phyloP scores from a whole-genome alignment of 2,329 filamentous ascomycete species.

The Colletotrichum tamarilloi region DNA sequence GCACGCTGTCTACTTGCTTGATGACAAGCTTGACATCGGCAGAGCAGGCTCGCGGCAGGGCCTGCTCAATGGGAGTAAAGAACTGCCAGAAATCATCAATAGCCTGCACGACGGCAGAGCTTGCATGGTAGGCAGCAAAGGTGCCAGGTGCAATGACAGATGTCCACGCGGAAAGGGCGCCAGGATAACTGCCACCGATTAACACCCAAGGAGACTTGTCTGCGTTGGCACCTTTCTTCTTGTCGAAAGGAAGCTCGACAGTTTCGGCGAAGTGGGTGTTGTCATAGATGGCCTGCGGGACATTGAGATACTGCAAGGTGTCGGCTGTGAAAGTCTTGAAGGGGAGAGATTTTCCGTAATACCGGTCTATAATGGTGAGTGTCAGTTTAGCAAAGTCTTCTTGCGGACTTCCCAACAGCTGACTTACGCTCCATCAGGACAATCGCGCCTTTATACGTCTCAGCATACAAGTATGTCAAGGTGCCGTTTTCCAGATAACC shows the following conservation, averaged over 20 bases:
- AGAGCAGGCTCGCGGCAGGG: slow-evolving; percentile 51
- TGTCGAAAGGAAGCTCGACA: slow-evolving; percentile 53
- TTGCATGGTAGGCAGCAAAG: slow-evolving; percentile 62
- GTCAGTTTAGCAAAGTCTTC: background rate
- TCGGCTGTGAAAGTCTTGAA: slow-evolving; percentile 30
- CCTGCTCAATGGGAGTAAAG: slow-evolving; percentile 56
- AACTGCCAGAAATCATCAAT: slow-evolving; percentile 60
- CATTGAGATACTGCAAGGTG: slow-evolving; percentile 28
- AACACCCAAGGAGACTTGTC: slow-evolving; percentile 62
- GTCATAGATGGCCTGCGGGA: slow-evolving; percentile 32
- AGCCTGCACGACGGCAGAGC: slow-evolving; percentile 59
- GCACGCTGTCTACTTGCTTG: slow-evolving; percentile 56
- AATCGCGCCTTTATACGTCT: slow-evolving; percentile 23
- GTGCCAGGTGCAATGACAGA: slow-evolving; percentile 57
- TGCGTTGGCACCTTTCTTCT: slow-evolving; percentile 41
- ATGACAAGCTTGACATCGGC: slow-evolving; percentile 57
- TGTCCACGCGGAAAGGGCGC: slow-evolving; percentile 61
- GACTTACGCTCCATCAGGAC: slow-evolving; percentile 26
- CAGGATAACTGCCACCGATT: slow-evolving; percentile 62
- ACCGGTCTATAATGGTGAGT: slow-evolving; percentile 20
- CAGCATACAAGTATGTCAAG: slow-evolving; percentile 16
- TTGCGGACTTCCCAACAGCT: background rate
- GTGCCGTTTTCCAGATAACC: slow-evolving; percentile 15
- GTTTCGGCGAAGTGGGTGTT: slow-evolving; percentile 35
- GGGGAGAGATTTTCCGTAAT: slow-evolving; percentile 25